phyloP scores from a whole-genome alignment of 2,329 filamentous ascomycete genomes.

The Leptographium radiaticola region DNA sequence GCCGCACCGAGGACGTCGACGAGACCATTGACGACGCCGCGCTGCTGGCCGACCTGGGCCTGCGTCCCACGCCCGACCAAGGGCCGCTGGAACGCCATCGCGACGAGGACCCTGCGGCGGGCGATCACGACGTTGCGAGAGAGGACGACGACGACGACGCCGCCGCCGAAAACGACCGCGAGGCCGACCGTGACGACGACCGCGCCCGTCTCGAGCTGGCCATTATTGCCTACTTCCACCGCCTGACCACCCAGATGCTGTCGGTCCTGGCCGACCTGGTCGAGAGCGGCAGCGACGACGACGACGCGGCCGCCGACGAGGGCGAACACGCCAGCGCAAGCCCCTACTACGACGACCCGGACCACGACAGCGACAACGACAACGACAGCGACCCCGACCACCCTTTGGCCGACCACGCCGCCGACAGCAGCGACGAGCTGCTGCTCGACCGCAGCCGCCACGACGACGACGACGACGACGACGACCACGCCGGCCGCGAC shows the following conservation, averaged over 20 bases:
- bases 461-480: slow-evolving; percentile 12
- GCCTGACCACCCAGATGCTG: slow-evolving; percentile 55
- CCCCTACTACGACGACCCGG: slow-evolving; percentile 2
- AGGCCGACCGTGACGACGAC: slow-evolving; percentile 26
- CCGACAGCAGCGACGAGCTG: not conserved
- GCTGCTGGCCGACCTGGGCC: slow-evolving; percentile 39
- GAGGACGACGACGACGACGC: too few species aligned
- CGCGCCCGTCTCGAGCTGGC: slow-evolving; percentile 48
- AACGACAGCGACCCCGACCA: too few species aligned
- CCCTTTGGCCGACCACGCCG: not conserved
- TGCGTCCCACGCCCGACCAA: slow-evolving; percentile 13
- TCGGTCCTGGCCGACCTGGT: slow-evolving; percentile 49
- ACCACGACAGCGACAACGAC: slow-evolving; percentile 1
- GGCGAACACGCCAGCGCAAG: slow-evolving; percentile 10
- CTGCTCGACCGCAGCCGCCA: not conserved
- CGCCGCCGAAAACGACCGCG: not conserved
- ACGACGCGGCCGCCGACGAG: slow-evolving; percentile 27
- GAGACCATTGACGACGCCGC: slow-evolving; percentile 40
- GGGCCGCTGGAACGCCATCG: not conserved
- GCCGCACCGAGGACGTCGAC: slow-evolving; percentile 46
- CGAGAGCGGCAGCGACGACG: slow-evolving; percentile 31
- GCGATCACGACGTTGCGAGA: not conserved
- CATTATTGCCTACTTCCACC: slow-evolving; percentile 71
- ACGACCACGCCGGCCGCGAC: slow-evolving; percentile 18
- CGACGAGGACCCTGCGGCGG: not conserved